Base-by-base conservation (phyloP, 2,329 filamentous ascomycete species). In the Pestalotiopsis sp. region DNA sequence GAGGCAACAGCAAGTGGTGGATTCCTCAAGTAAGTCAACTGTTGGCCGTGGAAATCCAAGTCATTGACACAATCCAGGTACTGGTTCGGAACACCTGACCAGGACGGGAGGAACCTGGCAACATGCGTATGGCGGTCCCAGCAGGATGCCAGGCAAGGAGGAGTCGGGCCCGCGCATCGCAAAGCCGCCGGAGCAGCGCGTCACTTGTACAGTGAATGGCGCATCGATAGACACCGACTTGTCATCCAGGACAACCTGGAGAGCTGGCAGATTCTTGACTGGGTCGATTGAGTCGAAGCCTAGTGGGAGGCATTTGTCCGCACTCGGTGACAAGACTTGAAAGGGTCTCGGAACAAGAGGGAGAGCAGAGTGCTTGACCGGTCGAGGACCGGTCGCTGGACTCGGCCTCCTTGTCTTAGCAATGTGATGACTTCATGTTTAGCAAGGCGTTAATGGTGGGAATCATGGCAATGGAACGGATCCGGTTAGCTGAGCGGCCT, bases 31-130 rank as follows among this genome's bases (percentile, higher is more conserved):
- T 90, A 81, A 76, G 85, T 79, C 27, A 65, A 74, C 77, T 68
- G 7, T 36, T 36, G 76, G 72, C 66, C 31, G 59, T 17, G 31
- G 27, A n/a, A 62, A 23, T 20, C 45, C 14, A 27, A 59, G 12
- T 27, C 59, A 74, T 72, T 76, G 60, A 76, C 72, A 69, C 55
- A 39, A 20, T 59, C 61, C 71, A 91, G 89, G 79, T 97, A 98
- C 80, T 97, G 95, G 94, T 97, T 97, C 79, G 93, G 94, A 2
- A 85, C 83, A 41, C 91, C 92, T 23, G 90, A 97, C 81, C 82
- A 79, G 58, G 84, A 92, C 65, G 86, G 91, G 70, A 85, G 89
- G 76, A 97, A 97, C 81, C 80, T 98, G 74, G 95, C 95, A 58
- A 97, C 94, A 63, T 94, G 90, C 78, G 78, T 92, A 69, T 92